These are phyloP conservation scores for Sporothrix humicola DNA, from an alignment of 2,329 filamentous ascomycete genomes.

Conservation along the genomic window DNA sequence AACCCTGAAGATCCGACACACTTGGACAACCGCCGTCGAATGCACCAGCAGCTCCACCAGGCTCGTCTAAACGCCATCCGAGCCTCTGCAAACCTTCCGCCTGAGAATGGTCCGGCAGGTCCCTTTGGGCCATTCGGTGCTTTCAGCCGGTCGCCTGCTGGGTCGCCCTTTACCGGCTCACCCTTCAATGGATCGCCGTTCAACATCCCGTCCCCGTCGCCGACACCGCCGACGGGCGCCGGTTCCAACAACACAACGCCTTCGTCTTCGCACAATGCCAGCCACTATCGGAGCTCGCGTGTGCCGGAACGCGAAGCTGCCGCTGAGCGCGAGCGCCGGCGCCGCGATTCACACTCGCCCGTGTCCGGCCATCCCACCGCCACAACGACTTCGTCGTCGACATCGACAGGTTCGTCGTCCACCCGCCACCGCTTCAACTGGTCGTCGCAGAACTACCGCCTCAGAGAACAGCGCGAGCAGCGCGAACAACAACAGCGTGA, in stretches of 20 bases:
- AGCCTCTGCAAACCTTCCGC: not conserved
- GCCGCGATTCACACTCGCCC: constrained; percentile 38
- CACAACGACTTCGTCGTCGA: not conserved
- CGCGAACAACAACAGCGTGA: not conserved
- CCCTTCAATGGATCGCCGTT: constrained; percentile 10
- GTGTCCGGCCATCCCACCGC: constrained; percentile 2
- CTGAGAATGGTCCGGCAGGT: not conserved
- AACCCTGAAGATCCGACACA: too few relatives aligned
- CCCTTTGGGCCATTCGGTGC: not conserved
- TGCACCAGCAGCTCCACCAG: constrained; percentile 10
- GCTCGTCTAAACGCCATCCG: constrained; percentile 12
- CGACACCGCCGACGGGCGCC: not conserved
- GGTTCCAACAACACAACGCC: constrained; percentile 25
- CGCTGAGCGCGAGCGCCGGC: constrained; percentile 35
- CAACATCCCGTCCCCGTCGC: not conserved
- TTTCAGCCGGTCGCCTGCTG: not conserved
- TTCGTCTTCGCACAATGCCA: not conserved
- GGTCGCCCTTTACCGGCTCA: constrained; percentile 4
- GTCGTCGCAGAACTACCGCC: constrained; percentile 11
- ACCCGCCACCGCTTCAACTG: not conserved
- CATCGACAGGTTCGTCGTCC: constrained; percentile 5
- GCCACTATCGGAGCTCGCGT: constrained; percentile 34
- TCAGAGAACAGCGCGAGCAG: constrained; percentile 16
- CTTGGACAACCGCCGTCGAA: not conserved
- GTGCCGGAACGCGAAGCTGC: constrained; percentile 27